These are phyloP conservation scores for Clonostachys chloroleuca DNA, from an alignment of 2,329 filamentous ascomycete genomes.

Conservation along the genomic window DNA sequence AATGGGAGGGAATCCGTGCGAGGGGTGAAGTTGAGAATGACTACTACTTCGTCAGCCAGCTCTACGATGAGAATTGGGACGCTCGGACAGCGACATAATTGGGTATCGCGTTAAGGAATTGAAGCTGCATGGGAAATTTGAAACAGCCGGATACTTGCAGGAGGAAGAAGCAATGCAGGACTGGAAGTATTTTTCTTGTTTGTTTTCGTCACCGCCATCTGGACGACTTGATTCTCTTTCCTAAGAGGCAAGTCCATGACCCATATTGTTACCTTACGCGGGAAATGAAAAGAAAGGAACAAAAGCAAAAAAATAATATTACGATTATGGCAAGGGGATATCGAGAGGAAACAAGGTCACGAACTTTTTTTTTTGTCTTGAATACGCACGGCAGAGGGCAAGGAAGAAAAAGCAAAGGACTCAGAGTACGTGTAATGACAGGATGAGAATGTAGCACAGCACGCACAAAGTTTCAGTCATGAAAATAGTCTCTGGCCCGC, in stretches of 20 bases:
- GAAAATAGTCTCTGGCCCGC: too few species aligned
- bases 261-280: background rate
- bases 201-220: background rate
- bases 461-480: too few species aligned
- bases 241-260: background rate
- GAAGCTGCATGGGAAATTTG: background rate
- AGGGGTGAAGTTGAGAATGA: slow-evolving; percentile 45
- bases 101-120: slow-evolving; percentile 2
- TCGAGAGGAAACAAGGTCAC: too few species aligned
- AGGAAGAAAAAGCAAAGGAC: too few species aligned
- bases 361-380: too few species aligned
- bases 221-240: background rate
- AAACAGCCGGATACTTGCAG: slow-evolving; percentile 1
- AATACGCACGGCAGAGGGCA: too few species aligned
- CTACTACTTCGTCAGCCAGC: slow-evolving; percentile 55
- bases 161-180: background rate
- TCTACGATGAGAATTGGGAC: slow-evolving; percentile 53
- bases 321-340: too few species aligned
- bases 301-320: background rate
- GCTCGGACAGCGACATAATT: slow-evolving; percentile 19
- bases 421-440: too few species aligned
- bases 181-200: too few species aligned
- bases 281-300: slow-evolving; percentile 1
- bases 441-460: too few species aligned
- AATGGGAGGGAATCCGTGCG: slow-evolving; percentile 41